Evolutionary conservation across 2,329 filamentous ascomycete genomes (phyloP).

Genomic region (Pseudopyrenochaeta lycopersici): DNA sequence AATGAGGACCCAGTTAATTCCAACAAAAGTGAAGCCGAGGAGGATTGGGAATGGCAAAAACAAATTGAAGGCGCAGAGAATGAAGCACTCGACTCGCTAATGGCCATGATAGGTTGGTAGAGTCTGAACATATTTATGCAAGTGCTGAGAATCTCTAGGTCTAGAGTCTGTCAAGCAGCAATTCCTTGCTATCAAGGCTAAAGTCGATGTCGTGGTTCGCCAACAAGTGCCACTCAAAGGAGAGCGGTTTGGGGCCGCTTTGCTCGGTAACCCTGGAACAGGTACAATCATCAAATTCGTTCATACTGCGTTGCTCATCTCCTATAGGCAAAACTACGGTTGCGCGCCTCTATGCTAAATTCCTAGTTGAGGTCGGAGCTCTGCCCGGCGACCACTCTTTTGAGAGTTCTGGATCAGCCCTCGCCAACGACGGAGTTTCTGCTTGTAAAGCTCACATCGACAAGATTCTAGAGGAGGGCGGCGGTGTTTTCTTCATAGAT

Average conservation of each 20-base stretch:
- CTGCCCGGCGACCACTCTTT: slow-evolving; percentile 68
- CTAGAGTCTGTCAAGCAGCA: slow-evolving; percentile 73
- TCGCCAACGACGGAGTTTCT: slow-evolving; percentile 69
- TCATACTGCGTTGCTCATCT: not conserved
- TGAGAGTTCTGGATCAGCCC: slow-evolving; percentile 73
- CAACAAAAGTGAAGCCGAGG: slow-evolving; percentile 41
- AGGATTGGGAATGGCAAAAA: slow-evolving; percentile 72
- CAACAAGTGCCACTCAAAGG: slow-evolving; percentile 64
- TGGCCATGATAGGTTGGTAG: slow-evolving; percentile 70
- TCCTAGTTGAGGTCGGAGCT: slow-evolving; percentile 69
- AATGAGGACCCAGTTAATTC: slow-evolving; percentile 5
- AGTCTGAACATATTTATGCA: not conserved
- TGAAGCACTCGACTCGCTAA: slow-evolving; percentile 67
- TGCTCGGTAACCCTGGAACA: slow-evolving; percentile 80
- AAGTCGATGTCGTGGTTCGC: slow-evolving; percentile 67
- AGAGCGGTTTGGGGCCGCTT: slow-evolving; percentile 69
- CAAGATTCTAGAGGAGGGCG: slow-evolving; percentile 64
- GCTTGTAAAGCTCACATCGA: slow-evolving; percentile 67
- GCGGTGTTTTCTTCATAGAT: slow-evolving; percentile 79
- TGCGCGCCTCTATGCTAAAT: slow-evolving; percentile 73
- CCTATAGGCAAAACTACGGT: slow-evolving; percentile 74
- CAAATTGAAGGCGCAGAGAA: slow-evolving; percentile 60
- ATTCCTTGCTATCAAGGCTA: slow-evolving; percentile 70
- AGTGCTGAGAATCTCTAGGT: slow-evolving; percentile 17
- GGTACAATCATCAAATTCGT: slow-evolving; percentile 54